Evolutionary conservation across 176 grass and related monocot genomes (phyloP).

Genomic region (Dendrocalamus sinicus): DNA sequence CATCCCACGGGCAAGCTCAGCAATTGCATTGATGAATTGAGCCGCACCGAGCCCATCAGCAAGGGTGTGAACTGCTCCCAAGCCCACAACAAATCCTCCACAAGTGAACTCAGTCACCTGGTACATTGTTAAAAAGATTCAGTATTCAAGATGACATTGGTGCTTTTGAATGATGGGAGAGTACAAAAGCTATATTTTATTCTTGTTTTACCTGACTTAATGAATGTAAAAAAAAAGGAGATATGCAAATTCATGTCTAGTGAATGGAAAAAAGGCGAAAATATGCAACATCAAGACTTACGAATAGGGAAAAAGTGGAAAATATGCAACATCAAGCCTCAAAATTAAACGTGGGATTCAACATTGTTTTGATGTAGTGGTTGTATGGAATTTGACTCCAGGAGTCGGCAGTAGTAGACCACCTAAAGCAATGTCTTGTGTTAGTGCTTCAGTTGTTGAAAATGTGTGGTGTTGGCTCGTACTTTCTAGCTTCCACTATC

Average conservation of each 20-base stretch:
- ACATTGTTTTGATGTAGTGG: constrained; percentile 22
- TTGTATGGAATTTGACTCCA: constrained; percentile 25
- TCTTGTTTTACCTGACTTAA: not conserved
- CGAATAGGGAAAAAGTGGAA: not conserved
- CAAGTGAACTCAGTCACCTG: constrained; percentile 71
- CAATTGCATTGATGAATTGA: constrained; percentile 65
- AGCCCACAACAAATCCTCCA: constrained; percentile 64
- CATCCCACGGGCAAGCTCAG: constrained; percentile 53
- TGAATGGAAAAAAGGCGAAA: not conserved
- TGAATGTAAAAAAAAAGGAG: not conserved
- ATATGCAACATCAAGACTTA: not conserved
- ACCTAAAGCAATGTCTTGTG: constrained; percentile 30
- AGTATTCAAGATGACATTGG: not conserved
- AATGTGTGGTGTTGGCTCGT: constrained; percentile 3
- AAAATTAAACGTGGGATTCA: not conserved
- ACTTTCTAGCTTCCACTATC: constrained; percentile 13
- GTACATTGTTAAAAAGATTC: not conserved
- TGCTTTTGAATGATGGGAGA: not conserved
- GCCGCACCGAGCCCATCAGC: constrained; percentile 69
- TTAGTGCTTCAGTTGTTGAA: constrained; percentile 10
- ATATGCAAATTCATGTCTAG: not conserved
- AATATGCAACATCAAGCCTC: not conserved
- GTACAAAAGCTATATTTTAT: not conserved
- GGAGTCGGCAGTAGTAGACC: not conserved
- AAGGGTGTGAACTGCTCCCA: constrained; percentile 65